Evolutionary conservation across 768 basidiomycete genomes (phyloP), one percentile per base, ranked within the genome.

Genomic region (Rickenella mellea): DNA sequence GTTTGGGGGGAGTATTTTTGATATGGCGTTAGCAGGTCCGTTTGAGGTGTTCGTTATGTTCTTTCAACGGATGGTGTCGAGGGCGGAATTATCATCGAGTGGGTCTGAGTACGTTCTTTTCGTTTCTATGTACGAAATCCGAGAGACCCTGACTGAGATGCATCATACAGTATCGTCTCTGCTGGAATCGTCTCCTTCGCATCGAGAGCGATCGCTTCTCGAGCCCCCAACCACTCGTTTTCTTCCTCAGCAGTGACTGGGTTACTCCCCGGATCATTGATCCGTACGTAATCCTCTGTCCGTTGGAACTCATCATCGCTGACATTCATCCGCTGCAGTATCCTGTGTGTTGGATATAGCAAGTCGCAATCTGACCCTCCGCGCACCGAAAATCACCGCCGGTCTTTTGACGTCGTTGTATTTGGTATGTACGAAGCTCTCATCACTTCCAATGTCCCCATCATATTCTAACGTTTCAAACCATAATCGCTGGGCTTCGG

Each of bases 401-500:
- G 83, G 87, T n/a, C 67, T 90, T 47, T 86, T 90, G 25, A 89
- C 88, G 51, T 87, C 87, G 0, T 64, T 89, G 6, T 90, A 88
- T 56, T n/a, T n/a, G n/a, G n/a, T n/a, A n/a, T n/a, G n/a, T n/a
- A n/a, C n/a, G n/a, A n/a, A n/a, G n/a, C n/a, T n/a, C n/a, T n/a
- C n/a, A n/a, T n/a, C n/a, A n/a, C n/a, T n/a, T n/a, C n/a, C n/a
- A n/a, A n/a, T n/a, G n/a, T n/a, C n/a, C n/a, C n/a, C n/a, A n/a
- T n/a, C n/a, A n/a, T n/a, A n/a, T n/a, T n/a, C n/a, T n/a, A n/a
- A n/a, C n/a, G n/a, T n/a, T n/a, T n/a, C n/a, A n/a, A n/a, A n/a
- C n/a, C n/a, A n/a, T n/a, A n/a, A n/a, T n/a, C n/a, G n/a, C 59
- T 90, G 73, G 87, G 87, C 3, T 89, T 90, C 55, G 85, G 84